Conservation (phyloP, 495 filamentous ascomycete species). For the Penicillium ucsense region DNA sequence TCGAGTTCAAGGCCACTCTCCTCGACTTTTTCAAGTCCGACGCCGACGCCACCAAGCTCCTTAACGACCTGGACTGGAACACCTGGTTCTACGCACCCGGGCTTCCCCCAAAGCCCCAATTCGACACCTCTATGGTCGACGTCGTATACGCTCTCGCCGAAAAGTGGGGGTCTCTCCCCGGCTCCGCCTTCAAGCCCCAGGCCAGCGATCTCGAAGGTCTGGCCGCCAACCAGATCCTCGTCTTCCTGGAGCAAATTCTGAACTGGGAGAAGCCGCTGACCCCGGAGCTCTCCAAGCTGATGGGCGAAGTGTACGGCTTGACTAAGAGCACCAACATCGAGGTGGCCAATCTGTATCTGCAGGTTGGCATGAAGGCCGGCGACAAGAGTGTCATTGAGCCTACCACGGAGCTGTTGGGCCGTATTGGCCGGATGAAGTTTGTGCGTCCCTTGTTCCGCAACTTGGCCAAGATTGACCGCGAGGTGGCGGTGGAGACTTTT, state of each 20-base stretch:
- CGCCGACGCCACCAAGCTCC: conserved; percentile 51
- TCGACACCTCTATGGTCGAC: conserved; percentile 81
- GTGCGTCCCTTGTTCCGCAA: conserved; percentile 70
- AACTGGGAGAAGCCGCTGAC: conserved; percentile 51
- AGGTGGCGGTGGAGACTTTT: conserved; percentile 73
- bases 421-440: conserved; percentile 94
- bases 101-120: conserved; percentile 78
- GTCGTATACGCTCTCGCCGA: conserved; percentile 71
- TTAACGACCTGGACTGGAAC: conserved; percentile 76
- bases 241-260: conserved; percentile 75
- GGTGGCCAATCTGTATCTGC: conserved; percentile 66
- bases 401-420: conserved; percentile 63
- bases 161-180: conserved; percentile 56
- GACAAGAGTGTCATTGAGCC: conserved; percentile 56
- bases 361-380: conserved; percentile 65
- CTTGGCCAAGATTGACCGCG: conserved; percentile 60
- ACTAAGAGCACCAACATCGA: conserved; percentile 68
- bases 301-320: conserved; percentile 66
- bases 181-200: conserved; percentile 51
- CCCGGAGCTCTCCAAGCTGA: conserved; percentile 48
- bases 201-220: conserved; percentile 58
- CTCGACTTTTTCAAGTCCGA: conserved; percentile 73
- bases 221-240: conserved; percentile 77
- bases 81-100: conserved; percentile 77
- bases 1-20: conserved; percentile 83